Evolutionary conservation across 805 yeast species (phyloP), one percentile per base, ranked within the genome.

Genomic region (Barnettozyma sucrosica): DNA sequence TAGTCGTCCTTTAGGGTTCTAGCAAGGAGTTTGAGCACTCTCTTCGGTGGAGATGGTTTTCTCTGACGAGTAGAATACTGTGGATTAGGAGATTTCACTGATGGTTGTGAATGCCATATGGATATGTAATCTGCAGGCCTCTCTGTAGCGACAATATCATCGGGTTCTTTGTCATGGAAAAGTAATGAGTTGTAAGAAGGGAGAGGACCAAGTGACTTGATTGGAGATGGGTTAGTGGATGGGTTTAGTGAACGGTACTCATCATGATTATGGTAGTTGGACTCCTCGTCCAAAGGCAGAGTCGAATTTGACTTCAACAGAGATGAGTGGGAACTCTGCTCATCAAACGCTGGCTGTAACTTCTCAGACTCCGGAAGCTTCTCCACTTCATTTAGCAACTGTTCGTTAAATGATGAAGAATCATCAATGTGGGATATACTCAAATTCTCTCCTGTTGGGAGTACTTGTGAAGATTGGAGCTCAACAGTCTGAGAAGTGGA

Each of bases 31-130:
- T 50, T 54, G 48, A 57, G 40, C 10, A 61, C 52, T 20, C 49
- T 51, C 23, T 47, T 47, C 10, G 64, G 60, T 16, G 61, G 57
- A 8, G 56, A 16, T n/a, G 44, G 43, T 14, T 51, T 55, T 46
- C 54, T 54, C 2, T 47, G 28, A 4, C 45, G 49, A 10, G 49
- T 30, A 10, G 49, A 46, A 36, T 60, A 60, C 39, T 60, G 63
- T 14, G 61, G 58, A 6, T 53, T 23, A 9, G 55, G 58, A 1
- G 58, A 51, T 3, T 4, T n/a, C 16, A 53, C 41, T 28, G 52
- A 69, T 64, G 47, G 67, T 64, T 20, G 71, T 40, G 49, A 57
- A 41, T 55, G 56, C 65, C 64, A 61, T 20, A 57, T 62, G 14
- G 56, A 53, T 26, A 59, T 53, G 43, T 56, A 61, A 34, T 55